Conservation (phyloP, 495 filamentous ascomycete genomes). For the Beverwykella pulmonaria region DNA sequence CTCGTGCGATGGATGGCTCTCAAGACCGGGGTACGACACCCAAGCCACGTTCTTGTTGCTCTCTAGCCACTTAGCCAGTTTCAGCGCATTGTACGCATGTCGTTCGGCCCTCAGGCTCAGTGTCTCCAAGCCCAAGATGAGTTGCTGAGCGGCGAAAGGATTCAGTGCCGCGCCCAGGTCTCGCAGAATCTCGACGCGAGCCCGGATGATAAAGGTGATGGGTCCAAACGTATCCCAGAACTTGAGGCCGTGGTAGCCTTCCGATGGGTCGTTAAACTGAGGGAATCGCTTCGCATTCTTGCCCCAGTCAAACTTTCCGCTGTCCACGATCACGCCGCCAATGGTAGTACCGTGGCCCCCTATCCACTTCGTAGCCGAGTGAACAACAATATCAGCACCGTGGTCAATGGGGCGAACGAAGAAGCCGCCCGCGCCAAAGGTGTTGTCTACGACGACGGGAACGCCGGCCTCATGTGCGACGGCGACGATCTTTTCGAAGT, state of each 20-base stretch:
- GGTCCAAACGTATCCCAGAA: constrained; percentile 96
- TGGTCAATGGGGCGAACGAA: constrained; percentile 87
- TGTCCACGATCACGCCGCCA: constrained; percentile 85
- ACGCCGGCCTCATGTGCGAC: constrained; percentile 48
- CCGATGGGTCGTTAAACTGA: constrained; percentile 86
- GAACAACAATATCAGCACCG: constrained; percentile 88
- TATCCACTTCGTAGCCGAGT: constrained; percentile 98
- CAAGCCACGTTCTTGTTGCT: constrained; percentile 81
- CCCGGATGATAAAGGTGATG: constrained; percentile 79
- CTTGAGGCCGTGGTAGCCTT: constrained; percentile 94
- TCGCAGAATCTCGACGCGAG: constrained; percentile 83
- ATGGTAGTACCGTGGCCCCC: constrained; percentile 97
- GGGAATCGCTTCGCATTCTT: constrained; percentile 86
- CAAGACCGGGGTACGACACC: constrained; percentile 92
- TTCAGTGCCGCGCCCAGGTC: constrained; percentile 85
- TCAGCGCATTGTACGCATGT: constrained; percentile 82
- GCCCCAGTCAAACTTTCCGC: constrained; percentile 97
- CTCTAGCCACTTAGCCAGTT: constrained; percentile 82
- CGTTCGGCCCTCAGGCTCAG: constrained; percentile 82
- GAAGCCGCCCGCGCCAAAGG: constrained; percentile 95
- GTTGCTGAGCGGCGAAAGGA: constrained; percentile 94
- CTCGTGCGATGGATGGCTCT: constrained; percentile 77
- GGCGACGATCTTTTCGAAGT: constrained; percentile 46
- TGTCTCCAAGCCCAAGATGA: constrained; percentile 89
- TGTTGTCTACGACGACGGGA: constrained; percentile 91